These are phyloP conservation scores for Candida ipomoeae DNA, from an alignment of 805 yeast genomes.

Conservation along the genomic window DNA sequence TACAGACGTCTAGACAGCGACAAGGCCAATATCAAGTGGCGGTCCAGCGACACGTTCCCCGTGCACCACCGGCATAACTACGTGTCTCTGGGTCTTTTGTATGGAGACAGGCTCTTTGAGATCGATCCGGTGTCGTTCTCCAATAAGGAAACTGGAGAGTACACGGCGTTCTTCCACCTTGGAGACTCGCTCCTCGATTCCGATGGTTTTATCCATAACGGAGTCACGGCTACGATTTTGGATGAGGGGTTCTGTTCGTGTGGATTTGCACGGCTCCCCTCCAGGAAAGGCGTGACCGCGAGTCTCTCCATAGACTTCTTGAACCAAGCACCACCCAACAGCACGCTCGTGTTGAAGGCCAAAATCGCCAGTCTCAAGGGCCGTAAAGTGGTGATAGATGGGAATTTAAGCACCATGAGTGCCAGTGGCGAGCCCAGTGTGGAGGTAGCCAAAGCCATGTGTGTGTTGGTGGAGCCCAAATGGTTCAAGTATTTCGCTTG, in stretches of 20 bases:
- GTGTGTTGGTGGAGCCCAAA: constrained; percentile 78
- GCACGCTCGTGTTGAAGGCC: constrained; percentile 65
- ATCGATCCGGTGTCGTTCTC: constrained; percentile 71
- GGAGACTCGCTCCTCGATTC: constrained; percentile 64
- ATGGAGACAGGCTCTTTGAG: constrained; percentile 63
- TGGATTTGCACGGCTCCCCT: constrained; percentile 80
- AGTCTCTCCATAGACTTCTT: constrained; percentile 61
- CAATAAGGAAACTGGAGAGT: constrained; percentile 46
- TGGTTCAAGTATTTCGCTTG: constrained; percentile 75
- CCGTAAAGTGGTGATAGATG: constrained; percentile 76
- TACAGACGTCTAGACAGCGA: constrained; percentile 11
- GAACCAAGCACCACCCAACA: constrained; percentile 57
- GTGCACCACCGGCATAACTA: constrained; percentile 56
- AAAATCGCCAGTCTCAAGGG: constrained; percentile 65
- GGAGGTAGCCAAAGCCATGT: constrained; percentile 56
- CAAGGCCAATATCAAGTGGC: constrained; percentile 4
- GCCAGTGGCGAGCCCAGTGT: constrained; percentile 25
- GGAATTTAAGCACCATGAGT: constrained; percentile 54
- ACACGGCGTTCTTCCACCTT: constrained; percentile 65
- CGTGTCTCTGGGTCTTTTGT: constrained; percentile 68
- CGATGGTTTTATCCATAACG: constrained; percentile 76
- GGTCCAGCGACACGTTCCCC: constrained; percentile 38
- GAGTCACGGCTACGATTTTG: constrained; percentile 69
- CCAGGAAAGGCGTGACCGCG: constrained; percentile 87
- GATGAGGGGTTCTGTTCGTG: constrained; percentile 85